Evolutionary conservation across 192 early-diverging fungal genomes (phyloP).

Genomic region (Linnemannia hyalina): DNA sequence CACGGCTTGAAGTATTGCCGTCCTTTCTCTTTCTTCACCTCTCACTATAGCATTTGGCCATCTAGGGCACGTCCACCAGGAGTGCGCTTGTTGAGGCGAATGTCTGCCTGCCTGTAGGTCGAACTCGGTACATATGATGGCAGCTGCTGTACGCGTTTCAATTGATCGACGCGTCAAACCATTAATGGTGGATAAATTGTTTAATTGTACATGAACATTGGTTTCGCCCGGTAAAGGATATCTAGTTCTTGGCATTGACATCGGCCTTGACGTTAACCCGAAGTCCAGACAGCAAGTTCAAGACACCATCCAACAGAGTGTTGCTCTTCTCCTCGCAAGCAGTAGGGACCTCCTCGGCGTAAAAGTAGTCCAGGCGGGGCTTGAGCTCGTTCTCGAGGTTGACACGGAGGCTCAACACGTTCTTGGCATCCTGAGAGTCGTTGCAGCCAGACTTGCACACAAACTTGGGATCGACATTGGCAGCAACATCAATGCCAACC

Average conservation of each 20-base stretch:
- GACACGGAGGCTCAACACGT: slow-evolving; percentile 21
- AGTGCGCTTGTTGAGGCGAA: no score
- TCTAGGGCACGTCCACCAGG: no score
- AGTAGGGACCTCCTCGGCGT: slow-evolving; percentile 26
- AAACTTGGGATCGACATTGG: slow-evolving; percentile 22
- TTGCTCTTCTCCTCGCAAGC: slow-evolving; percentile 15
- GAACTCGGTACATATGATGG: no score
- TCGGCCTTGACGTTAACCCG: background rate
- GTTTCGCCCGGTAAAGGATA: background rate
- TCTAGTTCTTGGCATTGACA: background rate
- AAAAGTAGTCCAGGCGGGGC: slow-evolving; percentile 23
- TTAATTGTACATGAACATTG: background rate
- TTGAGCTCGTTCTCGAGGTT: slow-evolving; percentile 31
- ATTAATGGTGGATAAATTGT: background rate
- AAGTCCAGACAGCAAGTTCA: slow-evolving; percentile 6
- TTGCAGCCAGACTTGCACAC: slow-evolving; percentile 54
- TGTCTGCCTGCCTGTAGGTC: no score
- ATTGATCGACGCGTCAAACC: no score
- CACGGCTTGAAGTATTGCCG: no score
- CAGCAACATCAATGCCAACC: slow-evolving; percentile 13
- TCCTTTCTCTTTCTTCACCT: no score
- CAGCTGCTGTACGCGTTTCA: no score
- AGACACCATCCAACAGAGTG: slow-evolving; percentile 7
- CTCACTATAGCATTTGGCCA: no score
- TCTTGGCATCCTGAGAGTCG: slow-evolving; percentile 24